These are phyloP conservation scores for Eragrostis tef DNA, from an alignment of 202 grass and related monocot genomes.

Conservation along the genomic window DNA sequence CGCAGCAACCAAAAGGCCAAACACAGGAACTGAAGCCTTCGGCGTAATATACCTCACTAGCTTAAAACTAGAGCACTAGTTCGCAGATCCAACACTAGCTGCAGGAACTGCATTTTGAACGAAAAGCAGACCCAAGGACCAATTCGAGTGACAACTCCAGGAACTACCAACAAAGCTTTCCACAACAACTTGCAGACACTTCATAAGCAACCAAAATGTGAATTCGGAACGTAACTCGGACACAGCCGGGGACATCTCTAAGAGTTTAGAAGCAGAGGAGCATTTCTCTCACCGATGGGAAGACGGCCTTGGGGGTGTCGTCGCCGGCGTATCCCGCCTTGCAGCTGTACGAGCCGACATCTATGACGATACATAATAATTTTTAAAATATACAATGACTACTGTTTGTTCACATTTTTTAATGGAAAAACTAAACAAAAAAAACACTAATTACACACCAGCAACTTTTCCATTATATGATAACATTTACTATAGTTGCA, in stretches of 20 bases:
- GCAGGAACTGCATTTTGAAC: no score
- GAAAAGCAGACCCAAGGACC: background rate
- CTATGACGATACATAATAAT: constrained; percentile 74
- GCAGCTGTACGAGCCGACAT: constrained; percentile 96
- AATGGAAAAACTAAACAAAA: constrained; percentile 18
- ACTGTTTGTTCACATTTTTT: constrained; percentile 19
- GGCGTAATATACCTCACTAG: constrained; percentile 4
- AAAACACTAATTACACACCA: background rate
- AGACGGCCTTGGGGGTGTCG: constrained; percentile 95
- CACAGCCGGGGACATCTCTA: no score
- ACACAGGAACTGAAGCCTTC: background rate
- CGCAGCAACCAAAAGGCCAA: background rate
- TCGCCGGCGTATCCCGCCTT: constrained; percentile 97
- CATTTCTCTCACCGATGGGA: constrained; percentile 72
- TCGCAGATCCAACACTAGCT: background rate
- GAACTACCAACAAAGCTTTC: background rate
- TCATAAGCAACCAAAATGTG: background rate
- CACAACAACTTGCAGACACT: background rate
- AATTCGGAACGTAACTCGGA: background rate
- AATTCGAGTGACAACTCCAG: background rate
- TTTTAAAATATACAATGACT: constrained; percentile 1
- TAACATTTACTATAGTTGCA: no score
- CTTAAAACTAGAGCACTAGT: background rate
- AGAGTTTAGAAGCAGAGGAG: constrained; percentile 3
- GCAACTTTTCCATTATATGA: constrained; percentile 8